A percentile compares a stretch with the other conserved stretches of the same genome.
Evolutionary conservation across 1,139 yeast genomes (phyloP).

Genomic region (Diutina ranongensis): DNA sequence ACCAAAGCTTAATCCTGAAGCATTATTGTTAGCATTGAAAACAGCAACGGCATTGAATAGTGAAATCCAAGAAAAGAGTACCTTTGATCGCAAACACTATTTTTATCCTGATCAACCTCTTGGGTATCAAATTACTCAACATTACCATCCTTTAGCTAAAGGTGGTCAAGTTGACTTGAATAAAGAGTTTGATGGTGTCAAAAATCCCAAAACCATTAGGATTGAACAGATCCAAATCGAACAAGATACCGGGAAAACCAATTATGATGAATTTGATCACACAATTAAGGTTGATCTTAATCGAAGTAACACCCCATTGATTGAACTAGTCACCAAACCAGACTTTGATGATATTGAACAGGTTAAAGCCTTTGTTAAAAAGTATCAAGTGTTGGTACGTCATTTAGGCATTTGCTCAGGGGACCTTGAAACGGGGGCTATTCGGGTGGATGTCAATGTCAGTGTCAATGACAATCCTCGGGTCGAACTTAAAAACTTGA

Average conservation of each 20-base stretch:
- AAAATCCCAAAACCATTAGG: constrained; percentile 27
- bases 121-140: constrained; percentile 94
- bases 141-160: constrained; percentile 66
- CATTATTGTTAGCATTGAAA: constrained; percentile 55
- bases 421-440: constrained; percentile 87
- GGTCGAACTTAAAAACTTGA: constrained; percentile 81
- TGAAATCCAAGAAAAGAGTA: constrained; percentile 40
- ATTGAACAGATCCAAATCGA: constrained; percentile 79
- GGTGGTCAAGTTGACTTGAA: constrained; percentile 46
- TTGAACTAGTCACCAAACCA: constrained; percentile 88
- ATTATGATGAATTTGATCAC: constrained; percentile 36
- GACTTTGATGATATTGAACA: constrained; percentile 62
- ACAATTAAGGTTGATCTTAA: constrained; percentile 60
- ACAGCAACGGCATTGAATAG: constrained; percentile 67
- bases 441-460: constrained; percentile 88
- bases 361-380: constrained; percentile 69
- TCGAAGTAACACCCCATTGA: constrained; percentile 74
- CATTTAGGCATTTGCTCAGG: constrained; percentile 73
- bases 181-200: constrained; percentile 33
- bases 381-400: constrained; percentile 62
- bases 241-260: constrained; percentile 87
- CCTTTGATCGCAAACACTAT: constrained; percentile 90
- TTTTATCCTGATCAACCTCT: constrained; percentile 94
- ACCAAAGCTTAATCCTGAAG: constrained; percentile 71
- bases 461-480: constrained; percentile 62